Evolutionary conservation across 108 stramenopile species (phyloP), one percentile per base, ranked within the genome.

Genomic region (Skeletonema tropicum): DNA sequence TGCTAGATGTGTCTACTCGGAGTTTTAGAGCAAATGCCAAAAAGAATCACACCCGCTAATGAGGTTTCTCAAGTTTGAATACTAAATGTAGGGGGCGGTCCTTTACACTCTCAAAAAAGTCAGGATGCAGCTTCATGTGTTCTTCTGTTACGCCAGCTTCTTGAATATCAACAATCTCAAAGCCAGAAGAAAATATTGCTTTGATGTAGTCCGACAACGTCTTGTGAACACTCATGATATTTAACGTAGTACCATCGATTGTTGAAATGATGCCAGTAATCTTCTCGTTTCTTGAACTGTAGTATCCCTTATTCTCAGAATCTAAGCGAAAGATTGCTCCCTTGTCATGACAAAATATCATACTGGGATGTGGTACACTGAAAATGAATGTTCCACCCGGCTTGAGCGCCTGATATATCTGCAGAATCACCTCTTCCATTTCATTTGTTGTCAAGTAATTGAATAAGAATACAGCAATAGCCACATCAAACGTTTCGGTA

Each of bases 1-100:
- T 81, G 73, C 1, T 60, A 8, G 41, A 74, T 19, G 66, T 65
- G 25, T 81, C 80, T 5, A 42, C 60, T 25, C 55, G 80, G 64
- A 81, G 80, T 32, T 70, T 70, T 29, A 57, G 63, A 26, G 21
- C 17, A 55, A 55, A 55, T 55, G 38, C 38, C 38, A 11, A 12
- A 12, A 39, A 39, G 11, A 39, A 12, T 11, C 23, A 0, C 52
- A 21, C 21, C 23, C 52, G 7, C 7, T 55, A 55, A 45, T 45
- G 5, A 21, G 61, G 33, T 9, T 62, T 62, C 19, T 19, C 8
- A 6, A 62, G 17, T 19, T 62, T 38, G 21, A 62, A 62, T 10
- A 62, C 33, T 36, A 62, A 36, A 19, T 62, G 61, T 1, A 62
- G 61, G 6, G 61, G 61, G 17, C 35, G 36, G 12, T 62, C 61